Percentiles rank a stretch among this genome's conserved stretches.
Evolutionary conservation across 1,139 yeast genomes (phyloP).

Genomic region (Scheffersomyces lignicola): DNA sequence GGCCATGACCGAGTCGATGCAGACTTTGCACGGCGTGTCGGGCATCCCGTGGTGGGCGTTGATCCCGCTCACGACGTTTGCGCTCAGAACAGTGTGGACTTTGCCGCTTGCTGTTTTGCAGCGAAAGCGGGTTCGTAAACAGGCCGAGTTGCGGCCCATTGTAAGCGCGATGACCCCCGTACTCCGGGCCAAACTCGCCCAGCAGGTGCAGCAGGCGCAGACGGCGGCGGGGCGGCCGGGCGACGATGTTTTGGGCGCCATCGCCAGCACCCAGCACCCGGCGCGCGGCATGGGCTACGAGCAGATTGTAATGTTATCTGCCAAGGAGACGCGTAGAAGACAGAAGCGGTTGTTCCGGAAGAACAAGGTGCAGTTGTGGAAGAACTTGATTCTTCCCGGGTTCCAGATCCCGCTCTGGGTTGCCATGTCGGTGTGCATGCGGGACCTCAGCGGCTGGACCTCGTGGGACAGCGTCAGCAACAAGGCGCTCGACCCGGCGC

Average conservation of each 20-base stretch:
- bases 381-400: conserved; percentile 68
- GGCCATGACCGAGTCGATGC: conserved; percentile 44
- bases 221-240: conserved; percentile 23
- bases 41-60: conserved; percentile 84
- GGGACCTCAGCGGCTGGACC: conserved; percentile 77
- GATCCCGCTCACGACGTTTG: conserved; percentile 72
- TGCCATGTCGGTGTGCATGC: conserved; percentile 69
- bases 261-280: conserved; percentile 21
- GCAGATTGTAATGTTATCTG: conserved; percentile 68
- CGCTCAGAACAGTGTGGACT: conserved; percentile 65
- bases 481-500: conserved; percentile 54
- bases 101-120: conserved; percentile 77
- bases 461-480: conserved; percentile 47
- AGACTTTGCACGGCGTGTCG: conserved; percentile 49
- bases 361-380: conserved; percentile 76
- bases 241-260: conserved; percentile 8
- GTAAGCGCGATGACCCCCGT: conserved; percentile 77
- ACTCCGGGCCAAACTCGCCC: conserved; percentile 68
- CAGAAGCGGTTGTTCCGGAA: conserved; percentile 68
- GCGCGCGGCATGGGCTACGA: conserved; percentile 64
- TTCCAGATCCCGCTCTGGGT: conserved; percentile 92
- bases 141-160: conserved; percentile 67
- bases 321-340: conserved; percentile 75
- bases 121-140: conserved; percentile 66
- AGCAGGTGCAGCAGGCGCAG: conserved; percentile 43